phyloP scores from a whole-genome alignment of 2,329 filamentous ascomycete species.

The Colletotrichum gloeosporioides region DNA sequence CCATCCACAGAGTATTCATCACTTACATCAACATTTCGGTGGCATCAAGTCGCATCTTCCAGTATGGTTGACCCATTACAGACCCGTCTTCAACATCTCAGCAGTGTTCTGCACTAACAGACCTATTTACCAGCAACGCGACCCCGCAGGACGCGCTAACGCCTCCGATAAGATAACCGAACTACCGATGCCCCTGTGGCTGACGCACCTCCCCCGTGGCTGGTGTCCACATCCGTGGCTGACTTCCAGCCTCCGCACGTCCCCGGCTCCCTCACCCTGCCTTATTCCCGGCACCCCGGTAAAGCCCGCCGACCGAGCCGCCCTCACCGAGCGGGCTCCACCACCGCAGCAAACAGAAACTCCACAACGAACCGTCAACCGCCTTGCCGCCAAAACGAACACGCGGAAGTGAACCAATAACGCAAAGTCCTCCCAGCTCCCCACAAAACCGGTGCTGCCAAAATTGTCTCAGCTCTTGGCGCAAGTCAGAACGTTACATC shows the following conservation, averaged over 20 bases:
- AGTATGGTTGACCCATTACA: background rate
- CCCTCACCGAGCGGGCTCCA: background rate
- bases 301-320: background rate
- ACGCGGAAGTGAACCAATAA: background rate
- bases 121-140: background rate
- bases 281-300: background rate
- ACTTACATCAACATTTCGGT: background rate
- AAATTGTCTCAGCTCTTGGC: background rate
- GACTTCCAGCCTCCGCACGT: background rate
- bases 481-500: conserved; percentile 19
- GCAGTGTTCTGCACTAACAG: background rate
- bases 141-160: background rate
- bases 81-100: background rate
- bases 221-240: background rate
- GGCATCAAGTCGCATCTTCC: background rate
- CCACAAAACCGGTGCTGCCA: background rate
- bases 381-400: background rate
- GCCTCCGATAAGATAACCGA: background rate
- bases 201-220: background rate
- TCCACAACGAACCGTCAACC: background rate
- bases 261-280: background rate
- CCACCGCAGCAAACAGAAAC: background rate
- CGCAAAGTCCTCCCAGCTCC: background rate
- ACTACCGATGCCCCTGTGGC: background rate
- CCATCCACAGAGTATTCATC: rapidly evolving